Conservation (phyloP, 2,329 filamentous ascomycete species). For the Calonectria henricotiae region DNA sequence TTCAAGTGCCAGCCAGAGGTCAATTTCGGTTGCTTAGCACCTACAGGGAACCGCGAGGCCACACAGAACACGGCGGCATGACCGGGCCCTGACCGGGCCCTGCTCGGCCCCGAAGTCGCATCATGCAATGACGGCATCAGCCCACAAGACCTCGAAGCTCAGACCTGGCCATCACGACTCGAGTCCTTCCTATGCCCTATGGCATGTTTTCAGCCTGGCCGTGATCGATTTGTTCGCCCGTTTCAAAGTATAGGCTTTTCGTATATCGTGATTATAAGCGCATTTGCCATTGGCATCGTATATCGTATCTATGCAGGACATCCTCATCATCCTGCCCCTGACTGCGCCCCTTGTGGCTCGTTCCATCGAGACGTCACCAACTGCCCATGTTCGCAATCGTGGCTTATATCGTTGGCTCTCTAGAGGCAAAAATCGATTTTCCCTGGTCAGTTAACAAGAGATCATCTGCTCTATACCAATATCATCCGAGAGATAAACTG, state of each 20-base stretch:
- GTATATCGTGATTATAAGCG: constrained; percentile 15
- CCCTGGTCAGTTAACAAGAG: neutral
- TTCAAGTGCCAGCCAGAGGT: constrained; percentile 11
- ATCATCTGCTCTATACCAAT: neutral
- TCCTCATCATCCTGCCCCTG: constrained; percentile 29
- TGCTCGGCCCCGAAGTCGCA: constrained; percentile 33
- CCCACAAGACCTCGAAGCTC: constrained; percentile 29
- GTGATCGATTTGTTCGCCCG: neutral
- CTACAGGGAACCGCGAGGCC: constrained; percentile 27
- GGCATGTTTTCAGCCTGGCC: constrained; percentile 29
- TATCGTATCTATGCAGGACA: constrained; percentile 13
- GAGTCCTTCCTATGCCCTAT: constrained; percentile 21
- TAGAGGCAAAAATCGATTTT: constrained; percentile 6
- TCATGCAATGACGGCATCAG: constrained; percentile 37
- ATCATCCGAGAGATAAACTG: neutral
- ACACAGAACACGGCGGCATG: constrained; percentile 5
- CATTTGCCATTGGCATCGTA: constrained; percentile 18
- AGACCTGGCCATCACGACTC: constrained; percentile 7
- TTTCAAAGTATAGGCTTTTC: neutral
- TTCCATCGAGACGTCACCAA: constrained; percentile 50
- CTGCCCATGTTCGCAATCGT: constrained; percentile 45
- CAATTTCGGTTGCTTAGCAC: constrained; percentile 39
- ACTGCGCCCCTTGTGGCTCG: constrained; percentile 46
- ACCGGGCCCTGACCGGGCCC: constrained; percentile 15
- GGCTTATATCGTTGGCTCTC: constrained; percentile 38